Evolutionary conservation across 2,329 filamentous ascomycete genomes (phyloP).

Genomic region (Talaromyces piceae): DNA sequence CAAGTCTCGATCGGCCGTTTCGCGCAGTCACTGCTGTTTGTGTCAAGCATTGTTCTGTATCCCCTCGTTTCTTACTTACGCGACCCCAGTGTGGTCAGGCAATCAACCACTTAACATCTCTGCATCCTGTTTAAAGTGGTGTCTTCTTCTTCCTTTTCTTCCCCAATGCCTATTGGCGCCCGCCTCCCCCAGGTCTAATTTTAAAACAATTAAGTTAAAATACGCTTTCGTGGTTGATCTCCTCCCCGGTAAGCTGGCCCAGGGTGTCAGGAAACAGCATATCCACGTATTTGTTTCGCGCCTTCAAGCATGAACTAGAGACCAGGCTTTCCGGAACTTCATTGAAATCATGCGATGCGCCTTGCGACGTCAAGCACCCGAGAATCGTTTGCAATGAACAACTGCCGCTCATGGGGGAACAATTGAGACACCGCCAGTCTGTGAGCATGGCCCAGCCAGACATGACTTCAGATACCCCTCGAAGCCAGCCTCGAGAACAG

Average conservation of each 20-base stretch:
- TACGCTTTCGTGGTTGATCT: not conserved
- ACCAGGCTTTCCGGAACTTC: not conserved
- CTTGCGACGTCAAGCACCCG: not conserved
- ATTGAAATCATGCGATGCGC: not conserved
- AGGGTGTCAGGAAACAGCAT: not conserved
- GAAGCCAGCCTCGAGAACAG: constrained; percentile 9
- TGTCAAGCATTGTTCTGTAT: not conserved
- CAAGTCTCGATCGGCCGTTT: not conserved
- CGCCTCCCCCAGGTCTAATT: not conserved
- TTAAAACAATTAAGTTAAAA: no score
- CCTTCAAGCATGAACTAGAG: not conserved
- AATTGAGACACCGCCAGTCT: constrained; percentile 9
- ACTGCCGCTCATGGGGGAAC: constrained; percentile 3
- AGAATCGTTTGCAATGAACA: not conserved
- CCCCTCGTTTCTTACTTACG: no score
- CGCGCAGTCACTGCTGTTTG: not conserved
- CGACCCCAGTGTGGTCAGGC: no score
- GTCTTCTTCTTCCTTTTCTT: not conserved
- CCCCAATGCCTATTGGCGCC: not conserved
- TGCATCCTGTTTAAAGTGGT: not conserved
- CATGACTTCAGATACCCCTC: constrained; percentile 3
- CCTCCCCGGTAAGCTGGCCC: not conserved
- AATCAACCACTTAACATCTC: no score
- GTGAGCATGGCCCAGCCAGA: constrained; percentile 6
- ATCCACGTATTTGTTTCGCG: not conserved